Evolutionary conservation across 148 eudicot species (phyloP), one percentile per base, ranked within the genome.

Genomic region (Rhododendron ovatum): DNA sequence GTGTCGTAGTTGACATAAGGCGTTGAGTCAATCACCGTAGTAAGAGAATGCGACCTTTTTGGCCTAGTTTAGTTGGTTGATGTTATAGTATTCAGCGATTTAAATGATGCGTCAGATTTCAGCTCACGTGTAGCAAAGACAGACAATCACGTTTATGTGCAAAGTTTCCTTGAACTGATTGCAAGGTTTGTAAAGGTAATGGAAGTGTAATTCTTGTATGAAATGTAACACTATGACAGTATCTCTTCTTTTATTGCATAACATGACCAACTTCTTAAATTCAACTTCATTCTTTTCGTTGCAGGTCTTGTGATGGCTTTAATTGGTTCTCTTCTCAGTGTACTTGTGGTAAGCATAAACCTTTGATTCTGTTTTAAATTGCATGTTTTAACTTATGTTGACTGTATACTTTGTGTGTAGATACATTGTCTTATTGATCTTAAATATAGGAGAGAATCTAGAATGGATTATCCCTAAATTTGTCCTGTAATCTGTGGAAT

Each of bases 271-370:
- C 80, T 84, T 17, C 41, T 84, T 17, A 12, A 14, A 41, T 82
- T 82, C 85, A 28, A 4, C 35, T 84, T 26, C 18, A 50, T 33
- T 28, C 41, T 78, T 47, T 37, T 55, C 28, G 47, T 73, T 86
- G 83, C 92, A 96, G 98, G 96, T 89, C 92, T 96, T 78, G 93
- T 96, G 89, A 93, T 95, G 96, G 93, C 99, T 78, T 84, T 96
- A 71, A 95, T 96, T 45, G 99, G 99, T 83, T 96, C 99, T 33
- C 86, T 94, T 65, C 92, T 96, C 33, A 95, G 98, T 57, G 91
- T 96, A 95, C 96, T 96, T 80, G 96, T 95, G 61, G 99, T 96
- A 91, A 89, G 93, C 18, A 37, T 39, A 15, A 20, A 17, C 7
- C 82, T 45, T 5, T 57, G 37, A 0, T 57, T 55, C 45, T 15